These are phyloP conservation scores for Penicillium mononematosum DNA, from an alignment of 495 filamentous ascomycete species.

Conservation along the genomic window DNA sequence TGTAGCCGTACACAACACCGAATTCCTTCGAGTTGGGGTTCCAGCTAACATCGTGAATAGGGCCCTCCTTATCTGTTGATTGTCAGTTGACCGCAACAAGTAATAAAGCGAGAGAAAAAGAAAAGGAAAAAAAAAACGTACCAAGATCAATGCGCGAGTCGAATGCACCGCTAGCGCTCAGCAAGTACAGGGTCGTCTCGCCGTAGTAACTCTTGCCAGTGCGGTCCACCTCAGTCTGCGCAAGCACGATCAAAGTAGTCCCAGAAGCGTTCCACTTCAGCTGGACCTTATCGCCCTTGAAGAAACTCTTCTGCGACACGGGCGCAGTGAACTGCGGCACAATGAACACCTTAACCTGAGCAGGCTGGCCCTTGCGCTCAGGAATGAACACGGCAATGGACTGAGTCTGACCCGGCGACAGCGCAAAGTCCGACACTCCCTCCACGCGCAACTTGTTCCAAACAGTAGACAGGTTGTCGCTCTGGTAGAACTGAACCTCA, in stretches of 20 bases:
- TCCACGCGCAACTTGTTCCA: constrained; percentile 95
- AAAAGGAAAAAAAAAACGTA: constrained; percentile 30
- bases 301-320: constrained; percentile 97
- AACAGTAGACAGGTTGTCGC: constrained; percentile 74
- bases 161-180: constrained; percentile 87
- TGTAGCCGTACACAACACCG: constrained; percentile 94
- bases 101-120: background rate
- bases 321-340: constrained; percentile 77
- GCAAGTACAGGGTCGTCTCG: constrained; percentile 93
- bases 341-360: constrained; percentile 89
- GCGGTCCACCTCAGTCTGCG: constrained; percentile 97
- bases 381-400: constrained; percentile 91
- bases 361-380: constrained; percentile 93
- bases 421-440: constrained; percentile 84
- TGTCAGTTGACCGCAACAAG: background rate
- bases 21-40: constrained; percentile 96
- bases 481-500: constrained; percentile 95
- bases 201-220: constrained; percentile 98
- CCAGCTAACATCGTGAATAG: constrained; percentile 98
- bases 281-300: constrained; percentile 97
- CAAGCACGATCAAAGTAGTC: constrained; percentile 88
- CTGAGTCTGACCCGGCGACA: constrained; percentile 83
- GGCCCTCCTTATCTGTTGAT: constrained; percentile 83
- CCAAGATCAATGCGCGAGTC: constrained; percentile 85
- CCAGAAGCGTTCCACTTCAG: constrained; percentile 95